These are phyloP conservation scores for Geranium incanum DNA, from an alignment of 441 rosid genomes.

Conservation along the genomic window DNA sequence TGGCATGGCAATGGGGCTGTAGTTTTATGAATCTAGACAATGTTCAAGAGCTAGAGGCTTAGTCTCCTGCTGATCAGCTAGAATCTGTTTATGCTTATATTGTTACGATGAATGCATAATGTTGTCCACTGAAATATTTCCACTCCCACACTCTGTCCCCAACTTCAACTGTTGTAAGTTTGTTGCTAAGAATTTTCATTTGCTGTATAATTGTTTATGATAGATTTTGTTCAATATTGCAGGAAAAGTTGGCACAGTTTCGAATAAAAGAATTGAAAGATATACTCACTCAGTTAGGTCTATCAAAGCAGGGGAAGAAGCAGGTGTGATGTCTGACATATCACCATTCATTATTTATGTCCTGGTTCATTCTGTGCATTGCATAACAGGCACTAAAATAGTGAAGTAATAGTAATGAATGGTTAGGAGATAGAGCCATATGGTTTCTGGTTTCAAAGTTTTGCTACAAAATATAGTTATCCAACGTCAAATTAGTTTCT, in stretches of 20 bases:
- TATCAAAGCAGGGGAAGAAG: conserved; percentile 94
- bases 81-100: background rate
- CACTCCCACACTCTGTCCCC: background rate
- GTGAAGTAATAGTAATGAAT: background rate
- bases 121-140: background rate
- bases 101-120: background rate
- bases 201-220: background rate
- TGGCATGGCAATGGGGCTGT: background rate
- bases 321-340: conserved; percentile 43
- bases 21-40: background rate
- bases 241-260: conserved; percentile 77
- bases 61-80: background rate
- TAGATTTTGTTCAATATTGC: conserved; percentile 20
- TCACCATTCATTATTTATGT: conserved; percentile 9
- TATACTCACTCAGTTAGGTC: conserved; percentile 71
- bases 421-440: background rate
- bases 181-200: background rate
- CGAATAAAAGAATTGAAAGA: conserved; percentile 97
- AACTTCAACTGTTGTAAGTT: background rate
- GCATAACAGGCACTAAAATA: background rate
- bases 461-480: background rate
- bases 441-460: background rate
- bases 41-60: background rate
- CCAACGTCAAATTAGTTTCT: background rate
- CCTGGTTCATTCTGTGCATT: background rate